Base-by-base conservation (phyloP, 768 basidiomycete species). In the Strobilomyces confusus region DNA sequence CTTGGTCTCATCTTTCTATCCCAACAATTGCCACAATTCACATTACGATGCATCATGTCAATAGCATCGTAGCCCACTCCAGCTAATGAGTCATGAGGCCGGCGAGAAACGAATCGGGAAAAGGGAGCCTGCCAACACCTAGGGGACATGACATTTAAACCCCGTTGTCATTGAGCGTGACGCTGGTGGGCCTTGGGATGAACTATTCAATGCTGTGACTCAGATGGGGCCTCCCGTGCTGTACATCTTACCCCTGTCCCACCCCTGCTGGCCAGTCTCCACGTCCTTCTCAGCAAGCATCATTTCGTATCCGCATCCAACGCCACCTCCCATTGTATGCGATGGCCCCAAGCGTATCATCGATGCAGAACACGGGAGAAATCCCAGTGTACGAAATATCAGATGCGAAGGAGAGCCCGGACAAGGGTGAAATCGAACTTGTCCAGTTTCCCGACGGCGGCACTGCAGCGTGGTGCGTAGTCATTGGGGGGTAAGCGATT, bases 401-500 rank as follows among this genome's bases (percentile, higher is more conserved):
- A 11, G 37, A 56, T 9, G 17, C n/a, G 1, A 57, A 56, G 30
- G 45, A 53, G 5, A 44, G 33, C 32, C n/a, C 11, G 32, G 51
- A 42, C 7, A 49, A 42, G 40, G 17, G 13, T 6, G 46, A 2
- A 14, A 13, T 19, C 3, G 42, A 43, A 2, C 12, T n/a, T 19
- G 23, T 34, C 20, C 58, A 58, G 11, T 69, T 70, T 29, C 67
- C 67, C 0, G 67, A 69, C 54, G 67, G 69, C 12, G 67, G 67
- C 5, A 33, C 50, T 3, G 61, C 56, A 22, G 68, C 67, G 7
- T 69, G 68, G 68, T 41, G 56, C 20, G 48, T 51, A 4, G 56
- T 61, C 26, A 3, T 70, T 19, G 68, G 69, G 14, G 55, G 52
- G 68, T 67, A 43, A 56, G 23, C 1, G 6, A 4, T 36, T 15